Conservation (phyloP, 2,329 filamentous ascomycete genomes). For the Phaeosphaeriaceae sp. region DNA sequence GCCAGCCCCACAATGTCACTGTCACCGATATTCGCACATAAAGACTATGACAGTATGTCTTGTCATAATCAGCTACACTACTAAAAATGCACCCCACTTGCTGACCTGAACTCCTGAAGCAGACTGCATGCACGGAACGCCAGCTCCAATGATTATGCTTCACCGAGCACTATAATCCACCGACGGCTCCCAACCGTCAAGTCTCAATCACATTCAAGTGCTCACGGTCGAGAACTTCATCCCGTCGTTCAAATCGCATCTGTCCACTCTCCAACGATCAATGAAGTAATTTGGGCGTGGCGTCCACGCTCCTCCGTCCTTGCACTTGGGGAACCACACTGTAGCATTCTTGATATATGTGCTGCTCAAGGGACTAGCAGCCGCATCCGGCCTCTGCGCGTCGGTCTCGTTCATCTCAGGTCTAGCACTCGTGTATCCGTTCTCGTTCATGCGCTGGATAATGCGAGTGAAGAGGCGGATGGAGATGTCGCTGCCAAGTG, state of each 20-base stretch:
- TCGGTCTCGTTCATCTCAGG: conserved; percentile 53
- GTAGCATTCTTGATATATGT: conserved; percentile 59
- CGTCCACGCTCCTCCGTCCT: conserved; percentile 53
- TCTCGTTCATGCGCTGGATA: conserved; percentile 58
- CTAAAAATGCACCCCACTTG: not conserved
- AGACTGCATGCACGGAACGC: too few species aligned
- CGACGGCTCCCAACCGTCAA: too few species aligned
- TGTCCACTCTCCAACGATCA: conserved; percentile 53
- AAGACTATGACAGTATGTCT: not conserved
- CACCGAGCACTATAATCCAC: too few species aligned
- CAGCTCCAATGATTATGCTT: not conserved
- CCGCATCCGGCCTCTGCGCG: conserved; percentile 46
- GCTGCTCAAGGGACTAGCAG: conserved; percentile 55
- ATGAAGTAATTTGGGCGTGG: conserved; percentile 53
- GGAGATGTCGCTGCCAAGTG: conserved; percentile 65
- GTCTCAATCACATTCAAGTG: conserved; percentile 5
- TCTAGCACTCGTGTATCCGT: conserved; percentile 52
- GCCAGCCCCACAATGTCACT: too few species aligned
- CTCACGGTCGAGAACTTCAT: conserved; percentile 45
- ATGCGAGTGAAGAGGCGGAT: conserved; percentile 59
- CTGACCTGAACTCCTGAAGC: not conserved
- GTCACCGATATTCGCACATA: too few species aligned
- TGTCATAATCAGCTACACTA: not conserved
- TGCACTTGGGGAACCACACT: conserved; percentile 56
- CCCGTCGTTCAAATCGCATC: conserved; percentile 51